A percentile compares a stretch with the other conserved stretches of the same genome.
Conservation (phyloP, 75 land plant species). For the Cryptomeria japonica region DNA sequence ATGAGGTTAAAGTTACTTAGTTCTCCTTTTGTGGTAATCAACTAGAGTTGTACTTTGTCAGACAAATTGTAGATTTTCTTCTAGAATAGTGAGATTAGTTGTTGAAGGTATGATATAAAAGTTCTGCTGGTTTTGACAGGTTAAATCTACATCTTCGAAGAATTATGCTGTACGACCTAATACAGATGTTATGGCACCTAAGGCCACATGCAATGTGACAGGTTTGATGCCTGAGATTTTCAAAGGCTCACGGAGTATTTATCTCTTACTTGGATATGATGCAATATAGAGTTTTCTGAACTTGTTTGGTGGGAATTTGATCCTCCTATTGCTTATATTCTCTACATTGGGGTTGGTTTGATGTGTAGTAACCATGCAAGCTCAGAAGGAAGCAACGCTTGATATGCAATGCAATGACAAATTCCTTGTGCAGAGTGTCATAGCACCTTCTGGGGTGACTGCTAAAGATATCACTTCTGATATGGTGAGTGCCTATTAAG, state of each 20-base stretch:
- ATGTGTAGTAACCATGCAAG: constrained; percentile 85
- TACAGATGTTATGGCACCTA: constrained; percentile 66
- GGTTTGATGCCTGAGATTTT: constrained; percentile 32
- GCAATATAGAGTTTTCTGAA: not conserved
- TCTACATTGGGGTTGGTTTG: not conserved
- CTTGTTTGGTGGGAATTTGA: not conserved
- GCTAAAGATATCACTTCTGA: constrained; percentile 40
- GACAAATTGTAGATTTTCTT: not conserved
- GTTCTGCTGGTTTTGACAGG: constrained; percentile 35
- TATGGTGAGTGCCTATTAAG: constrained; percentile 29
- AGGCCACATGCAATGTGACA: constrained; percentile 62
- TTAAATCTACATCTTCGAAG: constrained; percentile 92
- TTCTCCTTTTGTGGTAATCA: not conserved
- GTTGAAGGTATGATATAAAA: not conserved
- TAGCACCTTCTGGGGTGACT: constrained; percentile 45
- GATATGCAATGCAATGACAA: constrained; percentile 97
- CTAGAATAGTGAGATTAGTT: not conserved
- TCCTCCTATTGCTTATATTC: not conserved
- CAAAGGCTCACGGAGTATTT: not conserved
- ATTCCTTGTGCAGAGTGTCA: constrained; percentile 83
- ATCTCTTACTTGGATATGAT: not conserved
- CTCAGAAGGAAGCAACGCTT: constrained; percentile 71
- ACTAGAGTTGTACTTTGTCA: not conserved
- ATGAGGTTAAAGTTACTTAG: not conserved
- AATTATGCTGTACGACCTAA: constrained; percentile 93